These are phyloP conservation scores for Metschnikowia henanensis DNA, from an alignment of 805 yeast species.

Conservation along the genomic window DNA sequence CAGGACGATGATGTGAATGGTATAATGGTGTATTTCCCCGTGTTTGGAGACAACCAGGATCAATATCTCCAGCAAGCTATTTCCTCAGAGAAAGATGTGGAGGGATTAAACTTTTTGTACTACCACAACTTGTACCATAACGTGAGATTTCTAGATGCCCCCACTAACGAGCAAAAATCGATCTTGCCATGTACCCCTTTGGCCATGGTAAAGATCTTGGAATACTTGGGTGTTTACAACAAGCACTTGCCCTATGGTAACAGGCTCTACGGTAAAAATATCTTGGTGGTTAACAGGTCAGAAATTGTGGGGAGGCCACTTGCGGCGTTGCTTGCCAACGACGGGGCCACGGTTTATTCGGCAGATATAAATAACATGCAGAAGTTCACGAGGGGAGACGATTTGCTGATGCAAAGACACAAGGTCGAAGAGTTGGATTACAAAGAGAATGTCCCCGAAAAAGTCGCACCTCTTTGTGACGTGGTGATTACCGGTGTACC, in stretches of 20 bases:
- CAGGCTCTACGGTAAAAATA: constrained; percentile 88
- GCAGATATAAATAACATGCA: constrained; percentile 87
- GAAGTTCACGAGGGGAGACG: constrained; percentile 92
- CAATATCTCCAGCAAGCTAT: constrained; percentile 94
- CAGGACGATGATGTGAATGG: constrained; percentile 76
- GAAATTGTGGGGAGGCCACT: constrained; percentile 98
- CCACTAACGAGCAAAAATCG: constrained; percentile 66
- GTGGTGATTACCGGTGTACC: constrained; percentile 98
- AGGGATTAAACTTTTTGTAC: constrained; percentile 88
- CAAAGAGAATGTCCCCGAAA: constrained; percentile 51
- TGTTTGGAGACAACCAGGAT: constrained; percentile 92
- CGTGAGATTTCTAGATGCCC: constrained; percentile 75
- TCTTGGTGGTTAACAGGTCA: constrained; percentile 87
- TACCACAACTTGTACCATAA: constrained; percentile 96
- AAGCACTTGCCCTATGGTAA: constrained; percentile 82
- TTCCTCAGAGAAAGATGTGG: constrained; percentile 90
- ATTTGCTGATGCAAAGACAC: constrained; percentile 77
- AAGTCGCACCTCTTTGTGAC: constrained; percentile 74
- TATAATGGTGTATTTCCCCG: constrained; percentile 97
- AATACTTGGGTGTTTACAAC: constrained; percentile 87
- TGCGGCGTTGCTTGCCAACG: constrained; percentile 94
- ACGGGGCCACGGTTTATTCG: constrained; percentile 95
- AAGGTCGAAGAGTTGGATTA: constrained; percentile 62
- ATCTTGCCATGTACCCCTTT: constrained; percentile 96
- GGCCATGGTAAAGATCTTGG: constrained; percentile 91